Evolutionary conservation across 352 stramenopile genomes (phyloP).

Genomic region (Pythium periplocum): DNA sequence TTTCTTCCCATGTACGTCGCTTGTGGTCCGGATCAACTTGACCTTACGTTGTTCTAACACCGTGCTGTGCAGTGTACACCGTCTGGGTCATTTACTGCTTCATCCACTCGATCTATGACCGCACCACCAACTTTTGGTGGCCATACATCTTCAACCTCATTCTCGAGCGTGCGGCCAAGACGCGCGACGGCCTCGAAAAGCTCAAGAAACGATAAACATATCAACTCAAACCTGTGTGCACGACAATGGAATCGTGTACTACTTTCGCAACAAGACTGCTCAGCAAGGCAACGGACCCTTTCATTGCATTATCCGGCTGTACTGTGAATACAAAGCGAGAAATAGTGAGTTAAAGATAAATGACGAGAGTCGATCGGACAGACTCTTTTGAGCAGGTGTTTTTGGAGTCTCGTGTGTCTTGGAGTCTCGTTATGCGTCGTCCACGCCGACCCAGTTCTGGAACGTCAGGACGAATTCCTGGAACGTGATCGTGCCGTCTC

Average conservation of each 20-base stretch:
- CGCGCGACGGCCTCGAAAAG: conserved; percentile 40
- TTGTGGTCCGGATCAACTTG: neutral
- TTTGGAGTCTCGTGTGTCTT: conserved; percentile 1
- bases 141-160: conserved; percentile 82
- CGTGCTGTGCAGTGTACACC: conserved; percentile 54
- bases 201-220: conserved; percentile 15
- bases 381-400: too few relatives aligned
- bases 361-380: too few relatives aligned
- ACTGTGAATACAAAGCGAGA: too few relatives aligned
- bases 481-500: conserved; percentile 87
- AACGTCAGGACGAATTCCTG: conserved; percentile 88
- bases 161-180: conserved; percentile 54
- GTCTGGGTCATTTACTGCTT: conserved; percentile 81
- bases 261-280: too few relatives aligned
- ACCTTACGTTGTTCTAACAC: neutral
- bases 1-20: conserved; percentile 62
- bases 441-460: conserved; percentile 76
- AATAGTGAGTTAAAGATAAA: too few relatives aligned
- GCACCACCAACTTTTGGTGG: conserved; percentile 83
- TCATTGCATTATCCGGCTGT: too few relatives aligned
- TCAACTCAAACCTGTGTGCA: neutral
- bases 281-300: too few relatives aligned
- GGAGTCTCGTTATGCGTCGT: conserved; percentile 22
- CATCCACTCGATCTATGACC: conserved; percentile 78
- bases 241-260: too few relatives aligned